Evolutionary conservation across 192 early-diverging fungal species (phyloP).

Genomic region (Gonapodya prolifera): DNA sequence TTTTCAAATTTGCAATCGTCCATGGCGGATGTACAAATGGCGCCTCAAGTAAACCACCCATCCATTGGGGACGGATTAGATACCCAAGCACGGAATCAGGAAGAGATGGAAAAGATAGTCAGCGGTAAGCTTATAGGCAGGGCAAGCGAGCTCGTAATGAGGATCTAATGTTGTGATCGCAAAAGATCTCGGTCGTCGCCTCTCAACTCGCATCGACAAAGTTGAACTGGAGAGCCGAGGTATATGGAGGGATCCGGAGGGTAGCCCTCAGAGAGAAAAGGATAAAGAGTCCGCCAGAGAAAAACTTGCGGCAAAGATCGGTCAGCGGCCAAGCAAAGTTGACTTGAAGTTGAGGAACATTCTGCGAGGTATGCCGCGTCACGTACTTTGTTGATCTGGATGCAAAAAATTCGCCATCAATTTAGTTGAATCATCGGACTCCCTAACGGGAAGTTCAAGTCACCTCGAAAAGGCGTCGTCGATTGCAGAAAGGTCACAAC

Average conservation of each 20-base stretch:
- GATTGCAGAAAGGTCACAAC: constrained; percentile 19
- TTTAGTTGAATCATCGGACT: background rate
- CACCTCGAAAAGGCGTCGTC: constrained; percentile 17
- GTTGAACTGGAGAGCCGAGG: background rate
- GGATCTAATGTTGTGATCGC: background rate
- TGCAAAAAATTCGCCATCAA: no score
- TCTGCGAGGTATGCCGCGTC: background rate
- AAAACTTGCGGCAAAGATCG: background rate
- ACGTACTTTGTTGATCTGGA: no score
- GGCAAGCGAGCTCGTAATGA: background rate
- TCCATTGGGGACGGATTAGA: background rate
- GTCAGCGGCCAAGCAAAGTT: background rate
- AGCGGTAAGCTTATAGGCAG: background rate
- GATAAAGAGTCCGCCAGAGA: background rate
- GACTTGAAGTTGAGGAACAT: background rate
- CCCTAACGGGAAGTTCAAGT: background rate
- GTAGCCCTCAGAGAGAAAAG: background rate
- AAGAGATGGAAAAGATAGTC: background rate
- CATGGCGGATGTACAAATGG: no score
- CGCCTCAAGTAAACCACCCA: no score
- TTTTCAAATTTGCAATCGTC: no score
- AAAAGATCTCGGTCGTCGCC: background rate
- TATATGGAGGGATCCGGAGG: background rate
- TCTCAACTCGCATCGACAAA: background rate
- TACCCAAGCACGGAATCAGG: background rate